A percentile compares a stretch with the other conserved stretches of the same genome.
These are phyloP conservation scores for Coffea canephora DNA, from an alignment of 257 asterid species.

Conservation along the genomic window DNA sequence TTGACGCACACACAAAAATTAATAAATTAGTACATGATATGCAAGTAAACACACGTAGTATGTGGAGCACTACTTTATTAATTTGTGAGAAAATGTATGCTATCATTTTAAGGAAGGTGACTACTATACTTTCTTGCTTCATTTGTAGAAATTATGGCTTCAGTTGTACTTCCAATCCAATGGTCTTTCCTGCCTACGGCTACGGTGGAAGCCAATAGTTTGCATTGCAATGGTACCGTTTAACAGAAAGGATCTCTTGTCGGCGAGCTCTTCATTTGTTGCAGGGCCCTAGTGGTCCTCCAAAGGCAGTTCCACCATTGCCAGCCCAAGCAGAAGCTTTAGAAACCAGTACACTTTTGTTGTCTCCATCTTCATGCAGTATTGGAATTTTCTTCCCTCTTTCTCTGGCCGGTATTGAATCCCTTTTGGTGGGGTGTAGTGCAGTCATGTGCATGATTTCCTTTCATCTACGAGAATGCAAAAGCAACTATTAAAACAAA, in stretches of 20 bases:
- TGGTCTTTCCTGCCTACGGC: too few species aligned
- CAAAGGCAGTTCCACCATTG: background rate
- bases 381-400: background rate
- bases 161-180: too few species aligned
- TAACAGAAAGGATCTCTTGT: slow-evolving; percentile 12
- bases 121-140: too few species aligned
- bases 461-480: slow-evolving; percentile 5
- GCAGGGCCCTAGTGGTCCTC: slow-evolving; percentile 7
- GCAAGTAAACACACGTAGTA: too few species aligned
- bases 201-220: background rate
- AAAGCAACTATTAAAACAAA: slow-evolving; percentile 8
- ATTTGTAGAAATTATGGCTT: too few species aligned
- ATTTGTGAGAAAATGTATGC: too few species aligned
- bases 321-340: background rate
- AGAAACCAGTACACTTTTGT: background rate
- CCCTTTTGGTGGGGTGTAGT: slow-evolving; percentile 7
- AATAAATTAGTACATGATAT: too few species aligned
- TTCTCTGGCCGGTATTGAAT: background rate
- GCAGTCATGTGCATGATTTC: slow-evolving; percentile 24
- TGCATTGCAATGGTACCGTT: background rate
- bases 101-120: too few species aligned
- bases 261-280: slow-evolving; percentile 17
- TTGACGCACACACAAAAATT: too few species aligned
- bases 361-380: background rate
- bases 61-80: too few species aligned